phyloP scores from a whole-genome alignment of 805 yeast genomes.

The Lipomyces sp. region DNA sequence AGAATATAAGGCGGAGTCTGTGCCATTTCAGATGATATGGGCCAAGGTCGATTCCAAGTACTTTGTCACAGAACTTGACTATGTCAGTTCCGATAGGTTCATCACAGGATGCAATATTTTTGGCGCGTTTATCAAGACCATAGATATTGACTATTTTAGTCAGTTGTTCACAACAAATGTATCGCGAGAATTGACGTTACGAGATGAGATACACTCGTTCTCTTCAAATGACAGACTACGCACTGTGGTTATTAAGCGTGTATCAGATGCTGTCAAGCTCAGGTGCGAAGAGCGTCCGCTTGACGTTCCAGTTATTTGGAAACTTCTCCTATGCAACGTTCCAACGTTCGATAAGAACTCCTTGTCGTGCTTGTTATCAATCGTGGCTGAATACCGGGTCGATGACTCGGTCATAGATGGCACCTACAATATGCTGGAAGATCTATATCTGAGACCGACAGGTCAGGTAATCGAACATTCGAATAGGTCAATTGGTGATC shows the following conservation, averaged over 20 bases:
- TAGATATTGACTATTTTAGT: not conserved
- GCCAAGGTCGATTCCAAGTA: not conserved
- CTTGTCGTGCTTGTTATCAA: not conserved
- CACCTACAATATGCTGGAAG: not conserved
- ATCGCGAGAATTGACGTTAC: not conserved
- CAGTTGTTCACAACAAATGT: not conserved
- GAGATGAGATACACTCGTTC: not conserved
- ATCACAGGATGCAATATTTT: not conserved
- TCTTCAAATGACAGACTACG: not conserved
- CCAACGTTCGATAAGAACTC: constrained; percentile 3
- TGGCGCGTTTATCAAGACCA: not conserved
- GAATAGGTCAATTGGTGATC: not conserved
- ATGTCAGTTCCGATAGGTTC: not conserved
- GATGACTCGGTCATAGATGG: not conserved
- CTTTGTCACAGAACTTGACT: not conserved
- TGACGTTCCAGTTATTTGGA: not conserved
- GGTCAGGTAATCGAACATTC: not conserved
- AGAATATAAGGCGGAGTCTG: not conserved
- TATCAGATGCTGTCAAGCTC: not conserved
- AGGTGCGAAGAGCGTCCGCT: constrained; percentile 2
- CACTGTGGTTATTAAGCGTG: not conserved
- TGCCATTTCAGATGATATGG: constrained; percentile 5
- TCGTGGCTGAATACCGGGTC: not conserved
- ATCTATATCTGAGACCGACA: not conserved
- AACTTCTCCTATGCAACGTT: not conserved